phyloP scores from a whole-genome alignment of 441 rosid genomes.

The Arabidopsis lyrata region DNA sequence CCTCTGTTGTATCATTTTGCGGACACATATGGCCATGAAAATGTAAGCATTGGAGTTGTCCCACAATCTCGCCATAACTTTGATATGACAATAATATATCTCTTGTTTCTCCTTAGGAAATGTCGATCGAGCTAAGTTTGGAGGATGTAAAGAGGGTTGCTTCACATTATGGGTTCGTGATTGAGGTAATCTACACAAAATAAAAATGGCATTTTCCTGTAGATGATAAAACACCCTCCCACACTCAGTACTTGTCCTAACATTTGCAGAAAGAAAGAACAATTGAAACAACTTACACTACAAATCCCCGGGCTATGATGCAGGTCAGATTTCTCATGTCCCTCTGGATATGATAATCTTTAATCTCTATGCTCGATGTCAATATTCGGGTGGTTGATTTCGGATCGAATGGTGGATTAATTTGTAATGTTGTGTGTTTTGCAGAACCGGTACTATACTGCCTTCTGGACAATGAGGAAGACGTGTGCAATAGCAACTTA shows the following conservation, averaged over 20 bases:
- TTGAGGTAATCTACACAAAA: constrained; percentile 57
- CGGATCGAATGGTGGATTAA: neutral
- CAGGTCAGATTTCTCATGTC: constrained; percentile 61
- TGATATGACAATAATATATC: neutral
- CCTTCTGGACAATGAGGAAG: constrained; percentile 96
- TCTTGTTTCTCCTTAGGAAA: constrained; percentile 61
- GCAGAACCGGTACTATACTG: constrained; percentile 84
- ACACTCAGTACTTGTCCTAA: constrained; percentile 23
- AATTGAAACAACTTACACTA: constrained; percentile 88
- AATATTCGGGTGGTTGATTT: neutral
- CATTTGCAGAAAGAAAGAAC: constrained; percentile 80
- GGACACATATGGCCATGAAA: constrained; percentile 78
- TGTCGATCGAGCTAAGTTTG: constrained; percentile 95
- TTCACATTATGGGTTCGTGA: constrained; percentile 69
- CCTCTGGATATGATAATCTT: neutral
- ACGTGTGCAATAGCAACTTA: constrained; percentile 45
- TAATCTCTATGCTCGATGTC: neutral
- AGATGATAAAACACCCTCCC: neutral
- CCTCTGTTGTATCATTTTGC: constrained; percentile 97
- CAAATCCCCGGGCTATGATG: constrained; percentile 93
- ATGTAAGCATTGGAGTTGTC: constrained; percentile 63
- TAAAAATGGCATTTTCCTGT: neutral
- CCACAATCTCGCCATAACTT: constrained; percentile 11
- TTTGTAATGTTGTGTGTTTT: constrained; percentile 29
- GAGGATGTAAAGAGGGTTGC: constrained; percentile 94